A percentile compares a stretch with the other conserved stretches of the same genome.
Conservation (phyloP, 192 early-diverging fungal genomes). For the Backusella tarrabulga region DNA sequence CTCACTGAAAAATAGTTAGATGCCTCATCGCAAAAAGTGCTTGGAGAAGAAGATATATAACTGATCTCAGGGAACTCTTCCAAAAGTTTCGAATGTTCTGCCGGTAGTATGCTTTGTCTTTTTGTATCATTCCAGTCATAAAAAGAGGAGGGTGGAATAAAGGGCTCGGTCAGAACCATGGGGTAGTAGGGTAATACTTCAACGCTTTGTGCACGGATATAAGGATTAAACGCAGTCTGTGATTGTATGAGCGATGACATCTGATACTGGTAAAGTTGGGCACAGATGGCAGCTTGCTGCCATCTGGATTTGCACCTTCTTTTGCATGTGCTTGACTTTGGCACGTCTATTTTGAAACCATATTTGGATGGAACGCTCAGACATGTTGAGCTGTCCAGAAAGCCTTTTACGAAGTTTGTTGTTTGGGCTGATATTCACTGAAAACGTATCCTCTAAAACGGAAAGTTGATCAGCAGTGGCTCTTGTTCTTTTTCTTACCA, state of each 20-base stretch:
- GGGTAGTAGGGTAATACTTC: background rate
- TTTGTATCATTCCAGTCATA: background rate
- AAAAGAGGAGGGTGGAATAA: background rate
- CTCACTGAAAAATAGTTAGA: background rate
- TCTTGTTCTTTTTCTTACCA: slow-evolving; percentile 47
- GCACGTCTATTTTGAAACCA: slow-evolving; percentile 33
- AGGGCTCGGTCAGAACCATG: background rate
- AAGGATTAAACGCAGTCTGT: background rate
- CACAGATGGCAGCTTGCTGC: slow-evolving; percentile 19
- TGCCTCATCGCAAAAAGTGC: background rate
- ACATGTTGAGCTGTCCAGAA: slow-evolving; percentile 66
- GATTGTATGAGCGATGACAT: background rate
- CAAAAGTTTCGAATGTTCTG: background rate
- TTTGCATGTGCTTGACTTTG: slow-evolving; percentile 30
- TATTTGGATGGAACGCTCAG: slow-evolving; percentile 39
- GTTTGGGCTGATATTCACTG: slow-evolving; percentile 62
- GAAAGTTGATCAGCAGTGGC: slow-evolving; percentile 64
- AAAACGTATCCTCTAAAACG: slow-evolving; percentile 66
- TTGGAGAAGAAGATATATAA: background rate
- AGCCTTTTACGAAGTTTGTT: slow-evolving; percentile 63
- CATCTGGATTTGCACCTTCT: slow-evolving; percentile 24
- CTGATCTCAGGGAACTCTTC: background rate
- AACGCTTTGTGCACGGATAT: background rate
- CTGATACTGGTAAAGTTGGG: slow-evolving; percentile 24
- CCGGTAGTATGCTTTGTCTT: background rate